Evolutionary conservation across 2,329 filamentous ascomycete species (phyloP).

Genomic region (Chalara sp.): DNA sequence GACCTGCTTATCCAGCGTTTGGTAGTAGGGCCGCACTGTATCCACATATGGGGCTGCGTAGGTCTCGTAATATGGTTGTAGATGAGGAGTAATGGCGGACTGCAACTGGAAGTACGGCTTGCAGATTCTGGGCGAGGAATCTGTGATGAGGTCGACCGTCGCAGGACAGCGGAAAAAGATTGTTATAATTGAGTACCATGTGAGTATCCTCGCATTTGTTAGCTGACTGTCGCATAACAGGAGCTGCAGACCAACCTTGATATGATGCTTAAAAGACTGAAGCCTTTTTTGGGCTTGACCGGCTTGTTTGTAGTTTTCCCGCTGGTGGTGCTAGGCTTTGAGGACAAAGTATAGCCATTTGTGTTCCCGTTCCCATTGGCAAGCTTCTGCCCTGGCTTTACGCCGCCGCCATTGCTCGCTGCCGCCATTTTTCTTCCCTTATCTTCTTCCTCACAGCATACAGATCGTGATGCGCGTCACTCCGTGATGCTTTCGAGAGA

Average conservation of each 20-base stretch:
- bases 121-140: slow-evolving; percentile 71
- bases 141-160: slow-evolving; percentile 58
- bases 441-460: slow-evolving; percentile 12
- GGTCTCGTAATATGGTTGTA: slow-evolving; percentile 77
- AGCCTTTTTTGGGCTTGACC: slow-evolving; percentile 15
- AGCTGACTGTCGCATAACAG: too few species aligned
- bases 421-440: slow-evolving; percentile 27
- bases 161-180: slow-evolving; percentile 77
- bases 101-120: slow-evolving; percentile 69
- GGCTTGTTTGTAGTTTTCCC: slow-evolving; percentile 11
- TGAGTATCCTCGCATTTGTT: slow-evolving; percentile 51
- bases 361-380: slow-evolving; percentile 23
- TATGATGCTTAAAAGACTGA: slow-evolving; percentile 38
- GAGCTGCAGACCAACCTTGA: slow-evolving; percentile 41
- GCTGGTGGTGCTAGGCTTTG: not conserved
- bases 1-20: slow-evolving; percentile 52
- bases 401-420: slow-evolving; percentile 29
- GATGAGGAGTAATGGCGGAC: slow-evolving; percentile 60
- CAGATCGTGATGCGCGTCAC: slow-evolving; percentile 7
- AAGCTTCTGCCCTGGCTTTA: slow-evolving; percentile 24
- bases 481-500: too few species aligned
- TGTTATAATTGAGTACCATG: slow-evolving; percentile 82
- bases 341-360: not conserved
- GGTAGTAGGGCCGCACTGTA: slow-evolving; percentile 68
- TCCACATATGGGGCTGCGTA: slow-evolving; percentile 83